Percentiles rank a stretch among this genome's conserved stretches.
Conservation (phyloP, 2,329 filamentous ascomycete genomes). For the Aspergillus fijiensis region DNA sequence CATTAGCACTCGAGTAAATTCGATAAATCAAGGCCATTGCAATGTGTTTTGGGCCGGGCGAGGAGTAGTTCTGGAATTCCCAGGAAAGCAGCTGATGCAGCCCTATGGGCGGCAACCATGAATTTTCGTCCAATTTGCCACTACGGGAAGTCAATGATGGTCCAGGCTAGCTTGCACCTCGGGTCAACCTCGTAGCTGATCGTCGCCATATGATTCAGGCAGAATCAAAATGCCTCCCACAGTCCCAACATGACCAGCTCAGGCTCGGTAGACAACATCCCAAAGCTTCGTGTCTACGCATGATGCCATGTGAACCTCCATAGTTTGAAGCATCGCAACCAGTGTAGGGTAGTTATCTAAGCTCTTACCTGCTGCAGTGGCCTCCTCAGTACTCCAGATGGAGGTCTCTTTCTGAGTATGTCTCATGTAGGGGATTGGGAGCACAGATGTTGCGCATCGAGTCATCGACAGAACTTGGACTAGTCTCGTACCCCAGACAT, state of each 20-base stretch:
- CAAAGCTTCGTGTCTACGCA: not conserved
- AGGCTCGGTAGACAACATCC: not conserved
- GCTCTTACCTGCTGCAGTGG: too few species aligned
- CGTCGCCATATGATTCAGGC: constrained; percentile 7
- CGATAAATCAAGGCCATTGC: too few species aligned
- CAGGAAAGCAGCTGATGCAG: not conserved
- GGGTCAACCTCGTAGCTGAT: not conserved
- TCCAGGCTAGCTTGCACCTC: not conserved
- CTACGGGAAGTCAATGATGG: not conserved
- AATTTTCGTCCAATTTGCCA: not conserved
- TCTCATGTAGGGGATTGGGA: too few species aligned
- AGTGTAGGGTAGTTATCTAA: too few species aligned
- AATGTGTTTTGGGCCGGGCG: not conserved
- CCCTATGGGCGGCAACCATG: not conserved
- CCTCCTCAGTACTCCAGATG: too few species aligned
- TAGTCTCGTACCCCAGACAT: not conserved
- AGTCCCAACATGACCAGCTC: not conserved
- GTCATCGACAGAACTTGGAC: too few species aligned
- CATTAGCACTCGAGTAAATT: too few species aligned
- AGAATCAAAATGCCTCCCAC: not conserved
- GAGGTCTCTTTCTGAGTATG: too few species aligned
- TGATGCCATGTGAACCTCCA: not conserved
- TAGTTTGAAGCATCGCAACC: not conserved
- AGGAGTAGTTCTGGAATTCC: not conserved
- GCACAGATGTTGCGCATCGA: too few species aligned